phyloP scores from a whole-genome alignment of 2,329 filamentous ascomycete species.

The Clarireedia paspali region DNA sequence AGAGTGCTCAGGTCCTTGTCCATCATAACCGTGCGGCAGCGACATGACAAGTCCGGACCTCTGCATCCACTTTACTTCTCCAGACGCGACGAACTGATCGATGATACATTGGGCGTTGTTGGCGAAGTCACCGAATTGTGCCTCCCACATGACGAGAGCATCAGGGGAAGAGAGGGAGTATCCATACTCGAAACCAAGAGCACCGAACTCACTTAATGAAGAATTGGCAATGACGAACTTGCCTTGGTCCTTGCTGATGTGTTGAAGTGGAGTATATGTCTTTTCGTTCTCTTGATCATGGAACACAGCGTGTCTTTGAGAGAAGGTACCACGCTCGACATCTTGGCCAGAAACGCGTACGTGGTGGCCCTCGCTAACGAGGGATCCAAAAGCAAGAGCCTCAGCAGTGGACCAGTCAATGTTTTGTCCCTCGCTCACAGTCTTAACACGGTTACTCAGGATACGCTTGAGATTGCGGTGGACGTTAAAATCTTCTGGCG shows the following conservation, averaged over 20 bases:
- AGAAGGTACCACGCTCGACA: conserved; percentile 98
- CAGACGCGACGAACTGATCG: conserved; percentile 96
- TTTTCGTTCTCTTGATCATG: conserved; percentile 94
- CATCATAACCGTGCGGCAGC: conserved; percentile 94
- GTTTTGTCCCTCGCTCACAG: conserved; percentile 81
- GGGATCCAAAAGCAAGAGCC: conserved; percentile 85
- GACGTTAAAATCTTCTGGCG: conserved; percentile 77
- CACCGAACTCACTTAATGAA: conserved; percentile 62
- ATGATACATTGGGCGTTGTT: conserved; percentile 99
- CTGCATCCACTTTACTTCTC: conserved; percentile 98
- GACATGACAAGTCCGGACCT: conserved; percentile 94
- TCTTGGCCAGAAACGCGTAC: conserved; percentile 97
- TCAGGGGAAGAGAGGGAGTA: conserved; percentile 97
- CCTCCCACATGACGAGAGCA: conserved; percentile 98
- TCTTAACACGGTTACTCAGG: conserved; percentile 80
- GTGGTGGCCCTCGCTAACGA: conserved; percentile 90
- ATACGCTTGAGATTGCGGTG: conserved; percentile 98
- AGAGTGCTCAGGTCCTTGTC: conserved; percentile 96
- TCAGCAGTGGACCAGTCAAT: conserved; percentile 98
- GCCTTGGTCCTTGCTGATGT: conserved; percentile 84
- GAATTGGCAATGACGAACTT: conserved; percentile 98
- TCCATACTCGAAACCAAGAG: conserved; percentile 94
- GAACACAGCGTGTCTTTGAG: conserved; percentile 92
- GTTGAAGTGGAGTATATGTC: conserved; percentile 86
- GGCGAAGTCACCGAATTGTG: conserved; percentile 98